Percentiles rank a stretch among this genome's conserved stretches.
phyloP scores from a whole-genome alignment of 768 basidiomycete species.

The Pholiota microspora region DNA sequence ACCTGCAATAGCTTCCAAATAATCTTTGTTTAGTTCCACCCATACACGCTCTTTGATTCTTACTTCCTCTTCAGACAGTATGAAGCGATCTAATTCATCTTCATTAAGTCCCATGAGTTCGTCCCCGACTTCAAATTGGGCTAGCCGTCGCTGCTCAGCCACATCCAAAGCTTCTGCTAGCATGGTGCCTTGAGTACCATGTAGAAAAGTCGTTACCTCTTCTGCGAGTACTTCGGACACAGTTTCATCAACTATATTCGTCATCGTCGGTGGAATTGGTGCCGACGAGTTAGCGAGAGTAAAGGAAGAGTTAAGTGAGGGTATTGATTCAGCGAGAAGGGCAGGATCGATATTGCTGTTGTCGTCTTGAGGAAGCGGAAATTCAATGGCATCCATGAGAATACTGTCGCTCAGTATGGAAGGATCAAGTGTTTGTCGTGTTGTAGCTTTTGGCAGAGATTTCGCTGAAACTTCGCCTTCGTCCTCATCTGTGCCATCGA shows the following conservation, averaged over 20 bases:
- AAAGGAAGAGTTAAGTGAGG: not conserved
- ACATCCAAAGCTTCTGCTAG: slow-evolving; percentile 64
- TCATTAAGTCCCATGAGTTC: slow-evolving; percentile 84
- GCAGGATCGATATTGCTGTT: slow-evolving; percentile 57
- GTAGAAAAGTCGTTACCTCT: slow-evolving; percentile 68
- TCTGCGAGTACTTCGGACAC: slow-evolving; percentile 62
- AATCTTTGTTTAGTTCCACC: slow-evolving; percentile 92
- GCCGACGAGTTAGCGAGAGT: not conserved
- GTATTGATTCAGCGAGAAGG: slow-evolving; percentile 33
- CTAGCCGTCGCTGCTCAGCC: slow-evolving; percentile 60
- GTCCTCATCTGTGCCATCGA: slow-evolving; percentile 24
- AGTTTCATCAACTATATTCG: slow-evolving; percentile 51
- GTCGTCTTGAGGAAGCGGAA: slow-evolving; percentile 42
- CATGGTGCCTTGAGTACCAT: slow-evolving; percentile 57
- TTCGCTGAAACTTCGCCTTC: slow-evolving; percentile 1
- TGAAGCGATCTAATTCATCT: slow-evolving; percentile 80
- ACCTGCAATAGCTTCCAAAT: slow-evolving; percentile 87
- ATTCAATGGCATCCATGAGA: slow-evolving; percentile 49
- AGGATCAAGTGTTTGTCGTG: slow-evolving; percentile 50
- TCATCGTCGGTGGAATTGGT: slow-evolving; percentile 23
- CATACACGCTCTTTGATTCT: slow-evolving; percentile 87
- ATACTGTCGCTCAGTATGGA: slow-evolving; percentile 66
- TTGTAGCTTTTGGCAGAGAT: too few species aligned
- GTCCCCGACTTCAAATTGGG: slow-evolving; percentile 51
- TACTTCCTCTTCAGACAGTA: slow-evolving; percentile 78